phyloP scores from a whole-genome alignment of 1,284 basidiomycete genomes.

The Trametes sp. region DNA sequence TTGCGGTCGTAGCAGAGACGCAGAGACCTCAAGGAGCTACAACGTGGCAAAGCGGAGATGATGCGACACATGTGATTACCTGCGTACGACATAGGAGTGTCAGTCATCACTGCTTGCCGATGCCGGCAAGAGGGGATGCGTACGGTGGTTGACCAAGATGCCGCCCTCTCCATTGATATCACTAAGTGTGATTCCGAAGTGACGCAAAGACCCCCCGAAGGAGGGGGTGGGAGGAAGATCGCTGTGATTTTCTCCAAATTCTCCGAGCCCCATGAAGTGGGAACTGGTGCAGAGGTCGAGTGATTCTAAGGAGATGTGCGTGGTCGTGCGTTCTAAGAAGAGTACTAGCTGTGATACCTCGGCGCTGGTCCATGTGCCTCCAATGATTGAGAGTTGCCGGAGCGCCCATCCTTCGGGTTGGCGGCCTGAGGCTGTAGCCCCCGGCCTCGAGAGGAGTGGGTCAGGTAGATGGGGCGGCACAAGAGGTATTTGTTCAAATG shows the following conservation, averaged over 20 bases:
- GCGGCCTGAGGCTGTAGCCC: neutral
- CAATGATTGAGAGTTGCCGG: neutral
- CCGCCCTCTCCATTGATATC: neutral
- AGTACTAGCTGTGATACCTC: neutral
- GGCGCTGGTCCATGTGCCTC: neutral
- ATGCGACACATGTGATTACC: neutral
- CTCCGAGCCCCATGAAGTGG: no score
- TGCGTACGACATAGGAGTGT: neutral
- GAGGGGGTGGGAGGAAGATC: neutral
- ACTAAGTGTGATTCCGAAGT: neutral
- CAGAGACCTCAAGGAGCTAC: neutral
- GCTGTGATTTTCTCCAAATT: neutral
- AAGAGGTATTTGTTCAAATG: neutral
- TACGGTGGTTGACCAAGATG: neutral
- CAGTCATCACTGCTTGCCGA: neutral
- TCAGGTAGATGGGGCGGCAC: neutral
- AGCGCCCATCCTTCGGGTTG: neutral
- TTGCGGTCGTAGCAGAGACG: neutral
- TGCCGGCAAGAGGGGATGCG: neutral
- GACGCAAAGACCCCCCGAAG: neutral
- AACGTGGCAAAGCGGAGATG: neutral
- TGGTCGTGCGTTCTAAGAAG: neutral
- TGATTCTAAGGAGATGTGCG: neutral
- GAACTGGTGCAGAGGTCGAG: neutral
- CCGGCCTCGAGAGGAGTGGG: neutral